These are phyloP conservation scores for Venturia effusa DNA, from an alignment of 2,329 filamentous ascomycete genomes.

Conservation along the genomic window DNA sequence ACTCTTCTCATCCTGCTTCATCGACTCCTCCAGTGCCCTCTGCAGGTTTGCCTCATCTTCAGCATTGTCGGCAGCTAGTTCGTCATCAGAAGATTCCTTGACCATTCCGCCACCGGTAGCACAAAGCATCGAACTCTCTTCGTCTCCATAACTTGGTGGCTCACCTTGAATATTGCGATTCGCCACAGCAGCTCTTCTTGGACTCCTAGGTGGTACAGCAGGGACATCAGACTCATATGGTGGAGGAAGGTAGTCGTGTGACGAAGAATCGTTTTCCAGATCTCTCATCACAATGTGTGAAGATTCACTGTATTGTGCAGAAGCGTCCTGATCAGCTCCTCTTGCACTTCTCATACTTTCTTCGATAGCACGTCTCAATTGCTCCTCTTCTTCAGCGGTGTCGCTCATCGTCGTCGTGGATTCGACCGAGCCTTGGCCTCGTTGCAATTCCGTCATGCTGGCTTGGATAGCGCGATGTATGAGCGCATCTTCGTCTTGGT, in stretches of 20 bases:
- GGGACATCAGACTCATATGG: neutral
- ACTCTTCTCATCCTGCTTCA: constrained; percentile 18
- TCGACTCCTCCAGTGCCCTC: constrained; percentile 25
- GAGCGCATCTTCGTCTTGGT: constrained; percentile 56
- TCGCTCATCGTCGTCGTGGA: constrained; percentile 16
- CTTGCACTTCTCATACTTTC: constrained; percentile 25
- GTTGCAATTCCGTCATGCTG: constrained; percentile 50
- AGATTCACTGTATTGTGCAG: constrained; percentile 13
- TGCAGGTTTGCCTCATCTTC: constrained; percentile 27
- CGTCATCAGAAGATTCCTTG: neutral
- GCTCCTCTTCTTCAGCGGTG: constrained; percentile 31
- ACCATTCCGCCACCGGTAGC: constrained; percentile 14
- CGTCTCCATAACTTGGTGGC: neutral
- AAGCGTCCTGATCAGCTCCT: constrained; percentile 10
- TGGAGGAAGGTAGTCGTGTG: neutral
- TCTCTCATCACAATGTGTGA: constrained; percentile 11
- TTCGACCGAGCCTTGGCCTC: constrained; percentile 14
- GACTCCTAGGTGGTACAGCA: constrained; percentile 1
- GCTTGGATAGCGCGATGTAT: constrained; percentile 66
- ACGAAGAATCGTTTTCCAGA: constrained; percentile 11
- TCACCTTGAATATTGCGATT: constrained; percentile 9
- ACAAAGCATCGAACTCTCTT: neutral
- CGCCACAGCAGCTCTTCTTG: neutral
- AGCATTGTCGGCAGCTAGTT: constrained; percentile 4
- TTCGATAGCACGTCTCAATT: constrained; percentile 39